Conservation (phyloP, 2,329 filamentous ascomycete genomes). For the Aspergillus sp. region DNA sequence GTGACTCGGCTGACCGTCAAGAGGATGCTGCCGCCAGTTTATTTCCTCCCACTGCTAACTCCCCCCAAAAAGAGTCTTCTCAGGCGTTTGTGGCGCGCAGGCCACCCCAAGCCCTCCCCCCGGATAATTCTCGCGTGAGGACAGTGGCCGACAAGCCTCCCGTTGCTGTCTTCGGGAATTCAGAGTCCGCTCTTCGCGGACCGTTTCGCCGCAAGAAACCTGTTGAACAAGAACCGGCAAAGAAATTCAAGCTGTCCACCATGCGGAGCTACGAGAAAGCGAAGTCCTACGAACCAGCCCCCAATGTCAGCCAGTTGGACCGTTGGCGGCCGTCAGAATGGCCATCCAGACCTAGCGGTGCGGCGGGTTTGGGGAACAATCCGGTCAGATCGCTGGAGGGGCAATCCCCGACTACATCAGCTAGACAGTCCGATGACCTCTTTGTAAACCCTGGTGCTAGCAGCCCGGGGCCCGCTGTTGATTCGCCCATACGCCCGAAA, state of each 20-base stretch:
- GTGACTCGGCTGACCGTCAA: not conserved
- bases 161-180: not conserved
- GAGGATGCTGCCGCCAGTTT: not conserved
- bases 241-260: conserved; percentile 17
- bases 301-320: conserved; percentile 27
- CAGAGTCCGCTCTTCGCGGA: not conserved
- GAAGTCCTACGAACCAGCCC: conserved; percentile 23
- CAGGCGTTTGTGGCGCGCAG: no score
- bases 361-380: not conserved
- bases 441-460: not conserved
- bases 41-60: no score
- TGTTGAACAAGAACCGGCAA: conserved; percentile 1
- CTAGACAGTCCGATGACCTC: not conserved
- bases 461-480: not conserved
- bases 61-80: no score
- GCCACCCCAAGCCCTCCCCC: no score
- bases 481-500: no score
- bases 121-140: not conserved
- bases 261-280: conserved; percentile 23
- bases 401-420: not conserved
- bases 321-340: conserved; percentile 28
- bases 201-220: conserved; percentile 2
- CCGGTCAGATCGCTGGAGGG: not conserved
- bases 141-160: not conserved
- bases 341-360: conserved; percentile 5